These are phyloP conservation scores for Cocos nucifera DNA, from an alignment of 176 grass and related monocot genomes.

Conservation along the genomic window DNA sequence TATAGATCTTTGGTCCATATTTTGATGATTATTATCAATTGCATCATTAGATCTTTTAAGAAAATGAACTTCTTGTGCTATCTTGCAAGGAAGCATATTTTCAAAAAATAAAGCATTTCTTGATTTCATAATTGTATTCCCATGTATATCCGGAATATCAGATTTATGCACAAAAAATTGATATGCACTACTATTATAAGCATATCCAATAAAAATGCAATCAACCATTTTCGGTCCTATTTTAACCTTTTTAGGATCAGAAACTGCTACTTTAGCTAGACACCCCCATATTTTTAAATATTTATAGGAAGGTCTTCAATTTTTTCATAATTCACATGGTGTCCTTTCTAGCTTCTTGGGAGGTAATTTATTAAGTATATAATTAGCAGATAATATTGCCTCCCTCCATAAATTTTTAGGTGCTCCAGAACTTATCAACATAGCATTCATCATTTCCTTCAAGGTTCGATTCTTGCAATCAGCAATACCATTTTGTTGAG, in stretches of 20 bases:
- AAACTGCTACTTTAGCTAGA: not conserved
- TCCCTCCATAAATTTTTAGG: too few relatives aligned
- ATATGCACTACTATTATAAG: not conserved
- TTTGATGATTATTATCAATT: too few relatives aligned
- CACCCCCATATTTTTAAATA: not conserved
- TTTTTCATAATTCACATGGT: not conserved
- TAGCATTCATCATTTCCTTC: not conserved
- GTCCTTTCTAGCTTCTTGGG: not conserved
- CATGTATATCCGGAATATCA: too few relatives aligned
- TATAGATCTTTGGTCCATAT: too few relatives aligned
- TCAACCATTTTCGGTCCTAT: not conserved
- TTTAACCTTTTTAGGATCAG: too few relatives aligned
- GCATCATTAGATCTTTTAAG: too few relatives aligned
- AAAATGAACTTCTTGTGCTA: too few relatives aligned
- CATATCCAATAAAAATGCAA: not conserved
- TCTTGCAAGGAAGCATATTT: too few relatives aligned
- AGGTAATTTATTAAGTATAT: too few relatives aligned
- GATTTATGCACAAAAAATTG: not conserved
- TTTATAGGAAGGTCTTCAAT: not conserved
- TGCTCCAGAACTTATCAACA: not conserved
- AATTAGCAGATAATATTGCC: too few relatives aligned
- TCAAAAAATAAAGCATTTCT: too few relatives aligned
- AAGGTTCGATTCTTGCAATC: not conserved
- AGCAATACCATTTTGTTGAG: not conserved
- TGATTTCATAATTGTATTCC: too few relatives aligned